phyloP scores from a whole-genome alignment of 1,139 yeast species.

The Barnettozyma hawaiiensis region DNA sequence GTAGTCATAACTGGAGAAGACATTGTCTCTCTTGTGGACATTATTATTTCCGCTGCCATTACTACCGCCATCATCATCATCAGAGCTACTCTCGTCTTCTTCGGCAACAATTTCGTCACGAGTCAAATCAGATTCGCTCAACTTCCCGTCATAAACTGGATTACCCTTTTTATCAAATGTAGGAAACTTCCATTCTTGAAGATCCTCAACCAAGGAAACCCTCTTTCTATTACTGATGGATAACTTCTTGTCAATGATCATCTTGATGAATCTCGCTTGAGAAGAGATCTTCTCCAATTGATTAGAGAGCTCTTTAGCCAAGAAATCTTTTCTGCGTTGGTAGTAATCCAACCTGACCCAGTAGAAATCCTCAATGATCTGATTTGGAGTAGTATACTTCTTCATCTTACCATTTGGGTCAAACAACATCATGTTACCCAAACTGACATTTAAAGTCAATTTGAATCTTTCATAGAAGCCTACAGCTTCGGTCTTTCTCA shows the following conservation, averaged over 20 bases:
- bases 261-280: conserved; percentile 87
- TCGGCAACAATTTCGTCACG: conserved; percentile 31
- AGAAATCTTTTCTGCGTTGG: conserved; percentile 81
- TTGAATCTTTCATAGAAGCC: conserved; percentile 86
- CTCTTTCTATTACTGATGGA: conserved; percentile 72
- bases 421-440: conserved; percentile 92
- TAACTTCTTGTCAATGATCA: conserved; percentile 75
- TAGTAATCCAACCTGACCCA: conserved; percentile 83
- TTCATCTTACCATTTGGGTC: conserved; percentile 89
- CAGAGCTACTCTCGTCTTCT: conserved; percentile 31
- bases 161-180: conserved; percentile 67
- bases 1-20: conserved; percentile 63
- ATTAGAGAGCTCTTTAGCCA: conserved; percentile 64
- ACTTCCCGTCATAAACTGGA: conserved; percentile 38
- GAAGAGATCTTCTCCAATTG: conserved; percentile 68
- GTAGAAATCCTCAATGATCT: conserved; percentile 79
- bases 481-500: conserved; percentile 66
- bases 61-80: conserved; percentile 28
- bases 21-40: conserved; percentile 32
- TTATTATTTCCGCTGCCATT: conserved; percentile 28
- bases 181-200: conserved; percentile 63
- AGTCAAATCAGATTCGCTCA: conserved; percentile 32
- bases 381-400: conserved; percentile 68
- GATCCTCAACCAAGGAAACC: conserved; percentile 54
- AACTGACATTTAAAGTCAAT: conserved; percentile 58